phyloP scores from a whole-genome alignment of 352 stramenopile genomes.

The Phytopythium montanum region DNA sequence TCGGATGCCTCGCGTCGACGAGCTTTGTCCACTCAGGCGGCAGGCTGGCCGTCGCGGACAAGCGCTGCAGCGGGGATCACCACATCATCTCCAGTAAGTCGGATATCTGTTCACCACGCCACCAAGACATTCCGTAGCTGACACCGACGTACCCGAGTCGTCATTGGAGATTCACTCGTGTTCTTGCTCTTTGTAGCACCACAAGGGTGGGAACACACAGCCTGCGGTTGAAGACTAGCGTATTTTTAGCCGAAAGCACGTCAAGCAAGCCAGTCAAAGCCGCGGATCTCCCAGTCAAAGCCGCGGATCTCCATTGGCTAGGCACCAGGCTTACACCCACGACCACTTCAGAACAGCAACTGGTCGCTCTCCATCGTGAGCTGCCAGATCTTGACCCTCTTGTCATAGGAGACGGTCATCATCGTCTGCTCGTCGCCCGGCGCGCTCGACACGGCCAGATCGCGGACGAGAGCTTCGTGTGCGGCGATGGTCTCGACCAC shows the following conservation, averaged over 20 bases:
- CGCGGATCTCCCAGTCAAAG: not conserved
- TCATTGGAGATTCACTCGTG: not conserved
- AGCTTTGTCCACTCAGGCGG: constrained; percentile 4
- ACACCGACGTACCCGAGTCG: not conserved
- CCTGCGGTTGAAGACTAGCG: not conserved
- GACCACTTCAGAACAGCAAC: not conserved
- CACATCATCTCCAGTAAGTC: not conserved
- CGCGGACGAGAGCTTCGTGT: constrained; percentile 69
- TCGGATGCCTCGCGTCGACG: constrained; percentile 8
- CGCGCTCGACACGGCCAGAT: constrained; percentile 16
- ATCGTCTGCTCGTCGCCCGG: constrained; percentile 14
- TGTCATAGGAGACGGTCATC: constrained; percentile 81
- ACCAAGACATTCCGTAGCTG: not conserved
- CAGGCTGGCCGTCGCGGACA: not conserved
- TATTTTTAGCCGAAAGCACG: not conserved
- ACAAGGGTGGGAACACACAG: too few species aligned
- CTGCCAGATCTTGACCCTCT: constrained; percentile 66
- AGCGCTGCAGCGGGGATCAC: not conserved
- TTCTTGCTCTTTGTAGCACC: too few species aligned
- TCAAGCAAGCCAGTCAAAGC: not conserved
- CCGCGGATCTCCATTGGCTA: not conserved
- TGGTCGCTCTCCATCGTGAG: constrained; percentile 8
- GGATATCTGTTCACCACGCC: not conserved
- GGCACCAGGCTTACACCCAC: not conserved
- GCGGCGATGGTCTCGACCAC: constrained; percentile 62